Evolutionary conservation across 2,329 filamentous ascomycete genomes (phyloP), one percentile per base, ranked within the genome.

Genomic region (Hypoxylon sp.): DNA sequence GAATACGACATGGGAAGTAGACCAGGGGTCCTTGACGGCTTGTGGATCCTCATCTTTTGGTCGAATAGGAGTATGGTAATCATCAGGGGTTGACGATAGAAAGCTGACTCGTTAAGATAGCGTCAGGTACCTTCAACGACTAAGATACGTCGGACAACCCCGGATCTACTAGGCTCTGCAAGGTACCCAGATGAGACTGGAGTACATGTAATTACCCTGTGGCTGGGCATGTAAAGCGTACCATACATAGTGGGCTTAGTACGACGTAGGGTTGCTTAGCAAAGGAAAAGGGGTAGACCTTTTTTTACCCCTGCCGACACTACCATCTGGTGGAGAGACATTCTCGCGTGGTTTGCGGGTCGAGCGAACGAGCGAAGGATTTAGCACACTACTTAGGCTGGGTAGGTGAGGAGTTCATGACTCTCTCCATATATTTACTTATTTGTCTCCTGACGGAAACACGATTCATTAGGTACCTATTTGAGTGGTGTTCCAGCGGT

Each of bases 321-420:
- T 28, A 67, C 60, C 61, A 61, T 34, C 32, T 49, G 53, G 58
- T 63, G 60, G 67, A 70, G 61, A 62, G 60, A 67, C 61, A 60
- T 58, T 52, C 60, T 68, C 68, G 68, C 68, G 65, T 70, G 68
- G 68, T 68, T 68, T 68, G 51, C 58, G 68, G 68, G 65, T 70
- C 68, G 36, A 63, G 55, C 34, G 46, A 63, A 62, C 65, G 30
- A 63, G 49, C 43, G 46, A 63, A 66, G 63, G 63, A 66, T 66
- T 55, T 55, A 45, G 25, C 23, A 25, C 30, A 45, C 11, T 10
- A 7, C 28, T 30, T 30, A 30, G 6, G 28, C 28, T 55, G 57
- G 38, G 51, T 28, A 43, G 45, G 23, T 51, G n/a, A 30, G 41
- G 52, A 56, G 36, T 28, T 57, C 28, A 36, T 57, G 41, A 30